Evolutionary conservation across 139 green algal species (phyloP), one percentile per base, ranked within the genome.

Genomic region (Micractinium conductrix): DNA sequence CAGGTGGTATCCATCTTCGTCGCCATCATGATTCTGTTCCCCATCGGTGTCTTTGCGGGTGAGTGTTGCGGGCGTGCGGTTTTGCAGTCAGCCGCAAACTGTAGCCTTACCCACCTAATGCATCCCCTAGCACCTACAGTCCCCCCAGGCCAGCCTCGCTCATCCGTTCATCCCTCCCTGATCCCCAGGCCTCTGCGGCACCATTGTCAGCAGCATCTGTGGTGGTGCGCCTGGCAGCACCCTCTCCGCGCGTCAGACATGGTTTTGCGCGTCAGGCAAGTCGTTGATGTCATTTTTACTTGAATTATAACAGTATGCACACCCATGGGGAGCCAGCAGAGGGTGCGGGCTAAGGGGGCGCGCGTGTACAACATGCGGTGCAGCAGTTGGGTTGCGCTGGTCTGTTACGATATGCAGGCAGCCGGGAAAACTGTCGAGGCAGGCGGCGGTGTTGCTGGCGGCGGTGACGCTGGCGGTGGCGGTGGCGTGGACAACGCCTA

Each of bases 231-330:
- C 35, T 2, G 43, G 44, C 33, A 74, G 42, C 62, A 74, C 42
- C 17, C 30, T 63, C n/a, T 65, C 48, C 4, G 73, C 45, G 8
- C 22, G 38, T 42, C 53, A 73, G 50, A 85, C 60, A 33, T 95
- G 92, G 91, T 93, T 94, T 84, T 95, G 92, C 75, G n/a, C n/a
- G n/a, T 62, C 53, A 62, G 53, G 53, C 26, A 21, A 21, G 53
- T 21, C 53, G 53, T 2, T 16, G 16, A 58, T 24, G 16, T 65
- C 81, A 38, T 33, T 50, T 69, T 19, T 21, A 21, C 5, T 62
- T 14, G 2, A 62, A 16, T 21, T 30, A 16, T 21, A 62, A 62
- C 53, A 62, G 53, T 21, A 19, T 62, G 60, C 60, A 30, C 26
- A 37, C 26, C 26, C 6, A 8, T 24, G 2, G 60, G 19, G 17